phyloP scores from a whole-genome alignment of 257 asterid species.

The Solanum verrucosum region DNA sequence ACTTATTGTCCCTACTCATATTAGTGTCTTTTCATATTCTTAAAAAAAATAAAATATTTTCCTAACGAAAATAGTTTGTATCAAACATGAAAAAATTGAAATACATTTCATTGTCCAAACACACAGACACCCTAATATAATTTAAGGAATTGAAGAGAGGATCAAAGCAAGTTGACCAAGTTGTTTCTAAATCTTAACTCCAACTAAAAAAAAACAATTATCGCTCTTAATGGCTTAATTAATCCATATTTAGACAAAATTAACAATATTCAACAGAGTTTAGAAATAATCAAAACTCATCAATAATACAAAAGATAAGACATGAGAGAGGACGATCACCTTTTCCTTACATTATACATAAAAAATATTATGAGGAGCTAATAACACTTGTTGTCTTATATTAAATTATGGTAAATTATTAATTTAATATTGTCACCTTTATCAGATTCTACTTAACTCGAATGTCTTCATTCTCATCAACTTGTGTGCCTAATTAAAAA shows the following conservation, averaged over 20 bases:
- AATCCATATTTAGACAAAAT: background rate
- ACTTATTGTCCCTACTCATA: background rate
- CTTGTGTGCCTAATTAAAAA: constrained; percentile 13
- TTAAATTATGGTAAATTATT: background rate
- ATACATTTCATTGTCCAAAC: too few species aligned
- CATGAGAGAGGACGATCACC: constrained; percentile 21
- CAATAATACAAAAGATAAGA: constrained; percentile 33
- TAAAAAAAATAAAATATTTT: background rate
- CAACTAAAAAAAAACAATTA: background rate
- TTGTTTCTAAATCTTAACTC: background rate
- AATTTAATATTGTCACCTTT: constrained; percentile 18
- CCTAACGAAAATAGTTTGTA: too few species aligned
- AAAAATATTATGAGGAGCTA: background rate
- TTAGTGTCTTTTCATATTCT: background rate
- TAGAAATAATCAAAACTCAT: background rate
- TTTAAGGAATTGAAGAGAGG: background rate
- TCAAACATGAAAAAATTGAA: background rate
- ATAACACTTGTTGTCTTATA: constrained; percentile 3
- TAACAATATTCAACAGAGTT: background rate
- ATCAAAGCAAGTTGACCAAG: background rate
- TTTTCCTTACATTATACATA: background rate
- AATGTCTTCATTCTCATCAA: constrained; percentile 64
- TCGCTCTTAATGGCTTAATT: background rate
- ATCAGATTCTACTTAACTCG: constrained; percentile 46
- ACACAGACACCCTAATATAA: background rate